phyloP scores from a whole-genome alignment of 169 alveolate genomes.

The Plasmodium chabaudi region DNA sequence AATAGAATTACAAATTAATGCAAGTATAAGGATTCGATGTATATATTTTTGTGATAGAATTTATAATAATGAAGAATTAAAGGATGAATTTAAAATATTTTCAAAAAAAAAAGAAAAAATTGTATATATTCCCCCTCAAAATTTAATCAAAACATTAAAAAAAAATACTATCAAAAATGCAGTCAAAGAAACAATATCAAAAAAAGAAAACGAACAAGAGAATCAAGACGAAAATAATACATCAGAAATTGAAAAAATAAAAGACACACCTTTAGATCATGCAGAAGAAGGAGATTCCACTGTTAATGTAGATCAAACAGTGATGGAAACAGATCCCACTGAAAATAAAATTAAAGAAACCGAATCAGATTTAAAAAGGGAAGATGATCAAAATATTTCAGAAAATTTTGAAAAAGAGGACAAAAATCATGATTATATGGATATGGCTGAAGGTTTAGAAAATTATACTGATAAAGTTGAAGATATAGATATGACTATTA shows the following conservation, averaged over 20 bases:
- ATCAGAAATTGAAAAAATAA: no score
- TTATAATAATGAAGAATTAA: constrained; percentile 90
- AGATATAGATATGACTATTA: background rate
- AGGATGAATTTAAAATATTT: constrained; percentile 68
- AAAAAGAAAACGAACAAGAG: background rate
- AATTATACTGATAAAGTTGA: background rate
- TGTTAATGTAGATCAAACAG: background rate
- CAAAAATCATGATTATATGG: background rate
- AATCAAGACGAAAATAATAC: background rate
- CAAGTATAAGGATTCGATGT: constrained; percentile 96
- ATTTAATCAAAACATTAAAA: constrained; percentile 30
- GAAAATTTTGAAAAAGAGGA: background rate
- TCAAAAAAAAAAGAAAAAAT: constrained; percentile 44
- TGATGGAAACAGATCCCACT: background rate
- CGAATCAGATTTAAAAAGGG: background rate
- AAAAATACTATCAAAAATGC: constrained; percentile 34
- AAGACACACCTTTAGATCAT: background rate
- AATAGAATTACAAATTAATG: constrained; percentile 95
- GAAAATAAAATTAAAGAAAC: no score
- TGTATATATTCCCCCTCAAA: constrained; percentile 36
- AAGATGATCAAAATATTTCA: background rate
- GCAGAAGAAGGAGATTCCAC: background rate
- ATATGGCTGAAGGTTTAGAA: background rate
- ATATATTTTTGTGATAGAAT: constrained; percentile 96
- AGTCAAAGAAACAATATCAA: constrained; percentile 8